Conservation (phyloP, 1,284 basidiomycete genomes). For the Limonomyces culmigenus region DNA sequence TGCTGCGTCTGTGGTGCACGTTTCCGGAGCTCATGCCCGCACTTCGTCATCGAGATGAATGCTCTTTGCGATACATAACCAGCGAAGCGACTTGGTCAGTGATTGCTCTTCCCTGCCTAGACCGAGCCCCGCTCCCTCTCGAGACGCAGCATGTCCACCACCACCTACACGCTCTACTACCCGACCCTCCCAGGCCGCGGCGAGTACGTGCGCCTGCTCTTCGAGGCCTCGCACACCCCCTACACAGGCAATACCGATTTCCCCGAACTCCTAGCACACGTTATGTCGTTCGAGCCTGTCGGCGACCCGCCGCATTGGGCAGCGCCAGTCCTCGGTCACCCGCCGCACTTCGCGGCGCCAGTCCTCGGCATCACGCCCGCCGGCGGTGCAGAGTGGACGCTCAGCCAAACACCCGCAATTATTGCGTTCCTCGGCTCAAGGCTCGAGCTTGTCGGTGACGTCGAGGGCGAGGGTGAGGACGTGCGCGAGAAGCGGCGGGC, state of each 20-base stretch:
- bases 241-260: slow-evolving; percentile 18
- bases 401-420: slow-evolving; percentile 25
- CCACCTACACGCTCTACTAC: slow-evolving; percentile 4
- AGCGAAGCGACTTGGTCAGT: too few relatives aligned
- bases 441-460: slow-evolving; percentile 17
- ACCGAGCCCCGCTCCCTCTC: too few relatives aligned
- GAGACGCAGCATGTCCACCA: too few relatives aligned
- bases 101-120: too few relatives aligned
- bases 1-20: too few relatives aligned
- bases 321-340: too few relatives aligned
- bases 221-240: slow-evolving; percentile 21
- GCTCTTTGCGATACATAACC: too few relatives aligned
- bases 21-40: too few relatives aligned
- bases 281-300: slow-evolving; percentile 8
- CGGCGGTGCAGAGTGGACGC: slow-evolving; percentile 8
- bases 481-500: slow-evolving; percentile 12
- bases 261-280: slow-evolving; percentile 6
- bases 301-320: too few relatives aligned
- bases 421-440: slow-evolving; percentile 23
- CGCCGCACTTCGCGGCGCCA: slow-evolving; percentile 20
- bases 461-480: slow-evolving; percentile 9
- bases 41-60: too few relatives aligned
- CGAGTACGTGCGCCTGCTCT: slow-evolving; percentile 27
- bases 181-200: slow-evolving; percentile 25
- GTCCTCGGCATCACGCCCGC: slow-evolving; percentile 10